Base-by-base conservation (phyloP, 495 filamentous ascomycete genomes). In the Aspergillus ostianus region DNA sequence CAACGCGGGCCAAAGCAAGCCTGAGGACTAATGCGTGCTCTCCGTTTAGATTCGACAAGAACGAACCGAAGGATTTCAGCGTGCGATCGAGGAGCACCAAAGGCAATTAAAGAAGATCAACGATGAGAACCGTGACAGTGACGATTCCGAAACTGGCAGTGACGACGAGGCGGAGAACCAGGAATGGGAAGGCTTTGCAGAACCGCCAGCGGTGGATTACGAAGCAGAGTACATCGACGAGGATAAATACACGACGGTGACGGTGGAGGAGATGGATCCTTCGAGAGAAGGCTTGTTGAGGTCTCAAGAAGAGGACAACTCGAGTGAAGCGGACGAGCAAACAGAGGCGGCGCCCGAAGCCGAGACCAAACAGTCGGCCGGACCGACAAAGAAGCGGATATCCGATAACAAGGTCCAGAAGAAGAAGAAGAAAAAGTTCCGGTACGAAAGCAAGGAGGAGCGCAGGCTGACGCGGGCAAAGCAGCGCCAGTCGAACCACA, bases 211-310 rank as follows among this genome's bases (percentile, higher is more conserved):
- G 5, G 72, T 95, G 19, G 85, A 93, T 69, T 85, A 88, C 64
- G 91, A 97, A 67, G 93, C 93, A 55, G 92, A 97, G 73, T 98
- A 96, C 74, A 84, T 97, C 59, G 94, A 98, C 73, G 94, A 98
- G 72, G 93, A 97, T 67, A 89, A 88, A 71, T 95, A 90, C 68
- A 96, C 93, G 18, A 95, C 90, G 4, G 94, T 98, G 29, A 97
- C 91, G 0, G 85, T 98, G 0, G 92, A 97, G 70, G 88, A 88
- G n/a, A 91, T 98, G 69, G 89, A 88, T 65, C 77, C 93, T 8
- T 85, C 90, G 3, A 86, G 84, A 55, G 85, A 90, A 59, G 90
- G 87, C 7, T 67, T 93, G 15, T 72, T 84, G 53, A 82, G 84
- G 64, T 73, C 80, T 4, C 73, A 70, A 23, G 74, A 70, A 20